Conservation (phyloP, 176 grass and related monocot genomes). For the Ampelocalamus luodianensis region DNA sequence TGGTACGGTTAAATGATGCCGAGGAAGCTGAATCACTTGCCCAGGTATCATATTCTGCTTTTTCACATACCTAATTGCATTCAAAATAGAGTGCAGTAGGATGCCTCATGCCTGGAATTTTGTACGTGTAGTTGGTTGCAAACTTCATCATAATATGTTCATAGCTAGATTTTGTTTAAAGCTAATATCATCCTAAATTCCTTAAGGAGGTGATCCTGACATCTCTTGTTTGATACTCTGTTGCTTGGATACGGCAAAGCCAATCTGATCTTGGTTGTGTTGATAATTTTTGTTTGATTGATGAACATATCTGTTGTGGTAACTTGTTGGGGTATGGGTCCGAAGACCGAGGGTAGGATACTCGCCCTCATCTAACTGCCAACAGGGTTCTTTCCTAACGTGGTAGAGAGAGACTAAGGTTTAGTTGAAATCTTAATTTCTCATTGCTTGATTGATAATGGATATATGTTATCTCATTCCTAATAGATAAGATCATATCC, state of each 20-base stretch:
- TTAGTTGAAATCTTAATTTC: too few species aligned
- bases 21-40: constrained; percentile 56
- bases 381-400: too few species aligned
- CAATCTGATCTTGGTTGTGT: neutral
- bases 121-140: neutral
- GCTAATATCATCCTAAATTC: neutral
- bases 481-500: too few species aligned
- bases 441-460: too few species aligned
- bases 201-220: neutral
- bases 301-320: too few species aligned
- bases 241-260: neutral
- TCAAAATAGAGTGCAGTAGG: neutral
- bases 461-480: too few species aligned
- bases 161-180: neutral
- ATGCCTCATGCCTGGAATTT: neutral
- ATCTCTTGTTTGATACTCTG: neutral
- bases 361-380: too few species aligned
- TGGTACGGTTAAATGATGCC: constrained; percentile 66
- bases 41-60: constrained; percentile 43
- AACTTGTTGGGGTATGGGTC: too few species aligned
- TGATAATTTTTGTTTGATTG: neutral
- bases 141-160: neutral
- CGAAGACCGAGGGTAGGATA: too few species aligned
- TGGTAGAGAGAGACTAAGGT: too few species aligned
- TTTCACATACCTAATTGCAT: neutral